Conservation (phyloP, 805 yeast species). For the Tetrapisispora phaffii region DNA sequence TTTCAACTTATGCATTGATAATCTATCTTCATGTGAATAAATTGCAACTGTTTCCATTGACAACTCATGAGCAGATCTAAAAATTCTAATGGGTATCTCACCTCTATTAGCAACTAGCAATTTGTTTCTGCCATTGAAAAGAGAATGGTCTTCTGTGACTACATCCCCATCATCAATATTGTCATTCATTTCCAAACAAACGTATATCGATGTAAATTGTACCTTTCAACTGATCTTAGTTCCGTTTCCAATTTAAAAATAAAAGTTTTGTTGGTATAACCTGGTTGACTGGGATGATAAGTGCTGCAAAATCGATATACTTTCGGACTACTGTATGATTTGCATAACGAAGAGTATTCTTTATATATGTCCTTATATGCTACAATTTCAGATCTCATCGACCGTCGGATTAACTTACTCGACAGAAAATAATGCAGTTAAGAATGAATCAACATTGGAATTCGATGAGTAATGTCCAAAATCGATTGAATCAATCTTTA, state of each 20-base stretch:
- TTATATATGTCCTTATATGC: no score
- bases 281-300: no score
- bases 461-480: no score
- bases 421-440: neutral
- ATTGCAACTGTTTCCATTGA: constrained; percentile 95
- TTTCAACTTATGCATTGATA: constrained; percentile 87
- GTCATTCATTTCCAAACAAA: no score
- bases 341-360: no score
- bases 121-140: constrained; percentile 36
- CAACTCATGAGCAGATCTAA: constrained; percentile 92
- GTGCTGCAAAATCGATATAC: no score
- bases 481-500: no score
- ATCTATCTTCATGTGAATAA: constrained; percentile 88
- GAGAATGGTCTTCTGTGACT: constrained; percentile 19
- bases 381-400: neutral
- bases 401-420: neutral
- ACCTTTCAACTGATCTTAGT: no score
- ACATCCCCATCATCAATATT: constrained; percentile 7
- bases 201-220: neutral
- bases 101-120: constrained; percentile 75
- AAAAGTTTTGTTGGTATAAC: no score
- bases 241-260: no score
- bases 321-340: no score
- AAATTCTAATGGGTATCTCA: constrained; percentile 75
- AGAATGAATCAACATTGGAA: neutral